Evolutionary conservation across 306 rosid genomes (phyloP), one percentile per base, ranked within the genome.

Genomic region (Sphenostylis stenocarpa): DNA sequence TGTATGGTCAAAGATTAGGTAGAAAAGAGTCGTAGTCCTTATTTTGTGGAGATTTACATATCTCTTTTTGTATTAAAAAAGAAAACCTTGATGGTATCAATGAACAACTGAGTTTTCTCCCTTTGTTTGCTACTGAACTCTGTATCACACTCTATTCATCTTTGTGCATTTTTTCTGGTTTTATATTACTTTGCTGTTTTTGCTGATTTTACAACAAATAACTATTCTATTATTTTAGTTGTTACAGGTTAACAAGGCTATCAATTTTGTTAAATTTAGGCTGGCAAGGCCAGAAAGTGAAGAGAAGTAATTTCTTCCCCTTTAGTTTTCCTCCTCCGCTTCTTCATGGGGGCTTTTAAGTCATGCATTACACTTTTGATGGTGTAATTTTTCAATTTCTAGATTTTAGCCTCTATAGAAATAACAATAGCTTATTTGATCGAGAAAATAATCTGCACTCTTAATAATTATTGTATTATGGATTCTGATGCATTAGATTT

Each of bases 241-340:
- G 34, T 62, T 77, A 36, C 83, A 94, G 98, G 86, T 90, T 73
- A 73, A 80, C 31, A 96, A 92, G 81, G 98, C 95, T 77, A 75
- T 87, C 77, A 67, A 74, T 76, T 84, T 73, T 57, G 71, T 78
- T 60, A 81, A 89, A 63, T 60, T 60, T 77, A 86, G 90, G 82
- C 72, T 73, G 58, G 73, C 74, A 49, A 80, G 79, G 72, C 83
- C 76, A 15, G 91, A 80, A 84, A 60, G 81, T 81, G 92, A 85
- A 85, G 84, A 83, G 51, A 91, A 84, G 96, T 87, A 82, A 84
- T 90, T 76, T 49, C 39, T 39, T 72, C 55, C 17, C 60, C 51
- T n/a, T 44, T 63, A 57, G 55, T 63, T 67, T 38, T 31, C 17
- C 74, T 76, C 45, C 38, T 53, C 47, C 45, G 57, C 14, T 67